These are phyloP conservation scores for Barnettozyma siamensis DNA, from an alignment of 805 yeast genomes.

Conservation along the genomic window DNA sequence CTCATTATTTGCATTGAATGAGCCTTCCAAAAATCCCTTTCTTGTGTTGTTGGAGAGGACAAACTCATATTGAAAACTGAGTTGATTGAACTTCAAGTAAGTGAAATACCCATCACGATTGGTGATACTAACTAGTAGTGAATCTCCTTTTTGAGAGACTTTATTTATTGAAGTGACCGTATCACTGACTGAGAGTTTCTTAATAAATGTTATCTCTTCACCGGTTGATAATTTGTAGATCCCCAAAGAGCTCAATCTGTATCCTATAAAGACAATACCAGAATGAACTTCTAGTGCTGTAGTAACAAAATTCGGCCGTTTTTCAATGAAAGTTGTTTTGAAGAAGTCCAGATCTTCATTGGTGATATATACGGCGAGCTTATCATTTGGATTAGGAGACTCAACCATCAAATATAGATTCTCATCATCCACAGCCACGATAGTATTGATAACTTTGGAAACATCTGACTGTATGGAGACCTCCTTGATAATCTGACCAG, in stretches of 20 bases:
- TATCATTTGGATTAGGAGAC: slow-evolving; percentile 61
- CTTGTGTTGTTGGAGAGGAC: slow-evolving; percentile 58
- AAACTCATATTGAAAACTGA: slow-evolving; percentile 21
- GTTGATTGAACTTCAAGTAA: slow-evolving; percentile 30
- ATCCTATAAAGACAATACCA: slow-evolving; percentile 53
- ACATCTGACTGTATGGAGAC: slow-evolving; percentile 24
- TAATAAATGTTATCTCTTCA: slow-evolving; percentile 26
- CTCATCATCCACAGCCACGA: slow-evolving; percentile 28
- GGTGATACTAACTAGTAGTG: slow-evolving; percentile 38
- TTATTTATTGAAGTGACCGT: slow-evolving; percentile 53
- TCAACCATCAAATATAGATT: slow-evolving; percentile 43
- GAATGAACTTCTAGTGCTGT: slow-evolving; percentile 48
- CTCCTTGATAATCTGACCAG: slow-evolving; percentile 27
- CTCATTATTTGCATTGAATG: slow-evolving; percentile 38
- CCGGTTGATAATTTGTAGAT: slow-evolving; percentile 38
- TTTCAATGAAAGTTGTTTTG: slow-evolving; percentile 24
- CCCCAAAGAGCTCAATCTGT: slow-evolving; percentile 63
- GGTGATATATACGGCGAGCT: slow-evolving; percentile 40
- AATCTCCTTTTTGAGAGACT: slow-evolving; percentile 24
- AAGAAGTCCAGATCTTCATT: slow-evolving; percentile 25
- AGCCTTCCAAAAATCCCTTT: slow-evolving; percentile 80
- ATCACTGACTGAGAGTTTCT: slow-evolving; percentile 57
- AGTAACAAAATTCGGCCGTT: slow-evolving; percentile 47
- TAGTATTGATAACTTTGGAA: slow-evolving; percentile 45
- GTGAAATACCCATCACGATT: slow-evolving; percentile 64